Percentiles rank a stretch among this genome's conserved stretches.
Conservation (phyloP, 371 early-diverging fungal species). For the Coemansia sp. region DNA sequence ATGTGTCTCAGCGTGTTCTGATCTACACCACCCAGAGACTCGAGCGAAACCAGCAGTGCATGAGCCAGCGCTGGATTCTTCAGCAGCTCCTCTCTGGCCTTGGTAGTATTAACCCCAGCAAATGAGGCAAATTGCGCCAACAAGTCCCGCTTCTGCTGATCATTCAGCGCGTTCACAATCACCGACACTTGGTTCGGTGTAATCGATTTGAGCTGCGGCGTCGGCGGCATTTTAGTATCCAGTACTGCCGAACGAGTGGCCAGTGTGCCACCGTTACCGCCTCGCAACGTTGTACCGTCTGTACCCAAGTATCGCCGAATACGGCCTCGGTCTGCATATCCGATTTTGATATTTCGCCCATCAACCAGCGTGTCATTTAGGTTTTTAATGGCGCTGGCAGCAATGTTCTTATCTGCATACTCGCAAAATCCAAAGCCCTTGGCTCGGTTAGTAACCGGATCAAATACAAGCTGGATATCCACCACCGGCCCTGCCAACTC, state of each 20-base stretch:
- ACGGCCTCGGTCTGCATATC: conserved; percentile 58
- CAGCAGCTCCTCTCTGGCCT: conserved; percentile 54
- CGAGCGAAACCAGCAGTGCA: conserved; percentile 54
- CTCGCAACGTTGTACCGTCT: conserved; percentile 26
- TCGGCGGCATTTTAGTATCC: neutral
- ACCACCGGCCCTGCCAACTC: conserved; percentile 61
- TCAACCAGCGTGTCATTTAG: conserved; percentile 60
- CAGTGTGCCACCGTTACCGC: conserved; percentile 13
- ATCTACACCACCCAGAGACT: conserved; percentile 16
- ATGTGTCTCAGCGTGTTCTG: conserved; percentile 4
- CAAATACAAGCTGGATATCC: conserved; percentile 60
- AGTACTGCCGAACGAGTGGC: conserved; percentile 7
- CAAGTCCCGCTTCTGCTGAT: conserved; percentile 52
- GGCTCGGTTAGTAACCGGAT: conserved; percentile 58
- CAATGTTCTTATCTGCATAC: conserved; percentile 58
- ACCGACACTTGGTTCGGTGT: conserved; percentile 8
- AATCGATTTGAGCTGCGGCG: conserved; percentile 10
- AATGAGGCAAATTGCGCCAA: conserved; percentile 53
- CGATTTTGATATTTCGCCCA: conserved; percentile 61
- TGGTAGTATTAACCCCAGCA: conserved; percentile 52
- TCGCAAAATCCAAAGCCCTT: conserved; percentile 66
- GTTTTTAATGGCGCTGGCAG: conserved; percentile 64
- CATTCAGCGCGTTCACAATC: conserved; percentile 13
- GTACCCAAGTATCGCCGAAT: conserved; percentile 34
- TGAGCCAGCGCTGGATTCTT: conserved; percentile 62